A percentile compares a stretch with the other conserved stretches of the same genome.
These are phyloP conservation scores for Malassezia yamatoensis DNA, from an alignment of 1,284 basidiomycete genomes.

Conservation along the genomic window DNA sequence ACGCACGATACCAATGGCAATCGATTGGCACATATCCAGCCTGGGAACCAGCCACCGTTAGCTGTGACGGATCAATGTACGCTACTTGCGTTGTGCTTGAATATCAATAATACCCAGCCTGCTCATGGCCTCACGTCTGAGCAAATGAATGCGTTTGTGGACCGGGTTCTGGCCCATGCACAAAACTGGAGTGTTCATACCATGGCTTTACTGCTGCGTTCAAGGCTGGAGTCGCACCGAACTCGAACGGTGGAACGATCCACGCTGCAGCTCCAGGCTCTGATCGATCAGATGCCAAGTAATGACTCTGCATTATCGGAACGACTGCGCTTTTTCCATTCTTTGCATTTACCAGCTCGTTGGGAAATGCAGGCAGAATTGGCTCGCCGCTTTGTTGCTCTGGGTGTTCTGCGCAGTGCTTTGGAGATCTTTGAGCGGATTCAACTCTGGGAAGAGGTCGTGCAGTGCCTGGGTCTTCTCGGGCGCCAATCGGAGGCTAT, in stretches of 20 bases:
- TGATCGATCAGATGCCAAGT: conserved; percentile 47
- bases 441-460: conserved; percentile 46
- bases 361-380: conserved; percentile 47
- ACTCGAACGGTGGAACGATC: conserved; percentile 44
- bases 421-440: conserved; percentile 43
- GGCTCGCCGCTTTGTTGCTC: conserved; percentile 31
- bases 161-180: conserved; percentile 35
- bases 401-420: conserved; percentile 42
- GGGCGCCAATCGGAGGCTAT: conserved; percentile 36
- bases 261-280: conserved; percentile 43
- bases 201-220: conserved; percentile 43
- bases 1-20: conserved; percentile 52
- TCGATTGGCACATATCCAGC: conserved; percentile 60
- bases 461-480: conserved; percentile 38
- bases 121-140: conserved; percentile 45
- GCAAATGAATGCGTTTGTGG: conserved; percentile 43
- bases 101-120: conserved; percentile 42
- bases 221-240: conserved; percentile 37
- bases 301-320: conserved; percentile 45
- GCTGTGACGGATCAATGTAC: conserved; percentile 41
- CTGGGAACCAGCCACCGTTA: conserved; percentile 62
- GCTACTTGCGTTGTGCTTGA: conserved; percentile 41
- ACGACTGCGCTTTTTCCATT: conserved; percentile 40
- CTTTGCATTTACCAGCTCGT: conserved; percentile 37
- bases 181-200: conserved; percentile 47